phyloP scores from a whole-genome alignment of 805 yeast genomes.

The Scheffersomyces spartinae region DNA sequence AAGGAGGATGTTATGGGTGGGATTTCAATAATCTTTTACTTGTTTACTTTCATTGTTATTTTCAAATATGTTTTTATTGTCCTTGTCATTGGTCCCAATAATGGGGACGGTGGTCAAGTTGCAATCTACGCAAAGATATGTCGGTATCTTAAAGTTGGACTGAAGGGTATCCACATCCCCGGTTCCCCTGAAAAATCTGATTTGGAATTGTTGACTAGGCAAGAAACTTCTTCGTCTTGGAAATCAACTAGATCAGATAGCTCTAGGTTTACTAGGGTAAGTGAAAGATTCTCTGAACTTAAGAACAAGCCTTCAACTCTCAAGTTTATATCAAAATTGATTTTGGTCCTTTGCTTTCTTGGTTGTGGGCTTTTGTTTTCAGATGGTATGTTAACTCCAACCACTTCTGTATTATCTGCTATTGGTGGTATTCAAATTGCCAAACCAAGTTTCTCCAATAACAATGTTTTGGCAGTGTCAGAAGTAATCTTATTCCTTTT shows the following conservation, averaged over 20 bases:
- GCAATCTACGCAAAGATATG: conserved; percentile 54
- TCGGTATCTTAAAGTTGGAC: conserved; percentile 34
- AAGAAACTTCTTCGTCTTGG: conserved; percentile 17
- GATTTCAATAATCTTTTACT: conserved; percentile 41
- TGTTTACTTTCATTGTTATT: conserved; percentile 41
- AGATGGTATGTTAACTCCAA: conserved; percentile 53
- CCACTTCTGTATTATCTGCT: conserved; percentile 49
- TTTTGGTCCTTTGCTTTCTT: conserved; percentile 31
- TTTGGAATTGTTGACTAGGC: conserved; percentile 18
- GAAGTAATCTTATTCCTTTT: conserved; percentile 34
- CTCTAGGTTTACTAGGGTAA: conserved; percentile 9
- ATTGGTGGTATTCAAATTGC: conserved; percentile 46
- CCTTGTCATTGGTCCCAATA: conserved; percentile 38
- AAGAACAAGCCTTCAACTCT: background rate
- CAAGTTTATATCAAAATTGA: conserved; percentile 18
- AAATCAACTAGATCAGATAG: conserved; percentile 5
- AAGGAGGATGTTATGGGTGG: conserved; percentile 36
- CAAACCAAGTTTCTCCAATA: conserved; percentile 26
- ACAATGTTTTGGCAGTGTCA: conserved; percentile 35
- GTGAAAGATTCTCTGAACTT: background rate
- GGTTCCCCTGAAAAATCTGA: conserved; percentile 23
- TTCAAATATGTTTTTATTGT: conserved; percentile 41
- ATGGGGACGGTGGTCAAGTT: conserved; percentile 54
- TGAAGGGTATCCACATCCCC: conserved; percentile 31
- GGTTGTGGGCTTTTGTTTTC: conserved; percentile 49